These are phyloP conservation scores for Penicillium expansum DNA, from an alignment of 2,329 filamentous ascomycete species.

Conservation along the genomic window DNA sequence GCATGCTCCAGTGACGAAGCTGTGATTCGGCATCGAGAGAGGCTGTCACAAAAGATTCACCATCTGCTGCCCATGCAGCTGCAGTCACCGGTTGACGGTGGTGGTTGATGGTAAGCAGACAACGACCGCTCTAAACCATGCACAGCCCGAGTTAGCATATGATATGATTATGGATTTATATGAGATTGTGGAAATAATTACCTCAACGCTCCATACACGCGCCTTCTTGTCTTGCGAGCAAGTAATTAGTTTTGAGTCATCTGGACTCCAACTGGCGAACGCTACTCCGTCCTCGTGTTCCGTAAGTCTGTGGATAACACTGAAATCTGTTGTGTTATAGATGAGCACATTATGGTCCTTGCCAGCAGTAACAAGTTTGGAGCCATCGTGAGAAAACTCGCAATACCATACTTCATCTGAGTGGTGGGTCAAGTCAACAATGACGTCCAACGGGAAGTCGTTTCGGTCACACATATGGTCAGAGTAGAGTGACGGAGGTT, in stretches of 20 bases:
- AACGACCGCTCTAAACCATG: constrained; percentile 56
- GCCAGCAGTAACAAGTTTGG: constrained; percentile 77
- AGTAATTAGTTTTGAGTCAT: constrained; percentile 80
- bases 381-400: constrained; percentile 84
- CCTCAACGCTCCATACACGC: constrained; percentile 70
- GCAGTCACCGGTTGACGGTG: constrained; percentile 84
- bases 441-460: constrained; percentile 72
- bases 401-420: constrained; percentile 87
- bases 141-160: constrained; percentile 10
- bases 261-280: constrained; percentile 86
- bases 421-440: constrained; percentile 69
- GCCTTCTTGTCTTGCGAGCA: constrained; percentile 74
- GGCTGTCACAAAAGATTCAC: constrained; percentile 73
- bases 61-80: constrained; percentile 84
- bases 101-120: constrained; percentile 62
- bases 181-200: constrained; percentile 37
- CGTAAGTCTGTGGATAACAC: constrained; percentile 59
- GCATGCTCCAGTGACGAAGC: constrained; percentile 68
- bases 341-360: constrained; percentile 72
- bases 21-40: constrained; percentile 67
- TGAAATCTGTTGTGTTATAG: constrained; percentile 73
- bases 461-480: constrained; percentile 80
- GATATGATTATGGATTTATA: not conserved
- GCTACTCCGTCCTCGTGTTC: constrained; percentile 71
- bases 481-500: constrained; percentile 78